Conservation (phyloP, 2,329 filamentous ascomycete species). For the Penicillium sp. region DNA sequence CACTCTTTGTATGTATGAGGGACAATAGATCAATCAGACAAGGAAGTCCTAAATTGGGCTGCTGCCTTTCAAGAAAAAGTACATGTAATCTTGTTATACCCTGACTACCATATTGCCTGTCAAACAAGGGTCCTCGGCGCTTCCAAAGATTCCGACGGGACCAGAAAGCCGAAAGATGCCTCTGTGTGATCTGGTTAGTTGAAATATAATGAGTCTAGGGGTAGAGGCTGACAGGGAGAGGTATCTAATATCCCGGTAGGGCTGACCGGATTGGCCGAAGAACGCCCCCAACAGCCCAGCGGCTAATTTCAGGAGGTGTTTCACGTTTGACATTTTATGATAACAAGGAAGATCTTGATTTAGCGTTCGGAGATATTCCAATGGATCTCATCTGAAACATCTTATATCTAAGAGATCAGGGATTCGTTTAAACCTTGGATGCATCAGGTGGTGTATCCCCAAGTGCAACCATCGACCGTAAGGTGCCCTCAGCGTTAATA, state of each 20-base stretch:
- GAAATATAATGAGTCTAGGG: background rate
- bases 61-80: background rate
- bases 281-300: conserved; percentile 3
- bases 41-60: background rate
- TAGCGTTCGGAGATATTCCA: background rate
- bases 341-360: background rate
- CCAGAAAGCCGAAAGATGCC: background rate
- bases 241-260: background rate
- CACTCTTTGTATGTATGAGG: background rate
- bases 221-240: background rate
- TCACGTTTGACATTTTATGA: background rate
- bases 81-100: background rate
- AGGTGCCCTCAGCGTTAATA: background rate
- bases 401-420: background rate
- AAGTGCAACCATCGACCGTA: background rate
- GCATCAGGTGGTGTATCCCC: background rate
- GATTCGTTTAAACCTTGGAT: too few species aligned
- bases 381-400: background rate
- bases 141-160: background rate
- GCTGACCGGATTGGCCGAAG: conserved; percentile 1
- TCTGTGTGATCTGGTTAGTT: background rate
- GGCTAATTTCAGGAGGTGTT: conserved; percentile 3
- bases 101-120: conserved; percentile 11
- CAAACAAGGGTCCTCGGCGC: conserved; percentile 5
- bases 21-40: background rate